Percentiles rank a stretch among this genome's conserved stretches.
Conservation (phyloP, 495 filamentous ascomycete species). For the Haplographium delicatum region DNA sequence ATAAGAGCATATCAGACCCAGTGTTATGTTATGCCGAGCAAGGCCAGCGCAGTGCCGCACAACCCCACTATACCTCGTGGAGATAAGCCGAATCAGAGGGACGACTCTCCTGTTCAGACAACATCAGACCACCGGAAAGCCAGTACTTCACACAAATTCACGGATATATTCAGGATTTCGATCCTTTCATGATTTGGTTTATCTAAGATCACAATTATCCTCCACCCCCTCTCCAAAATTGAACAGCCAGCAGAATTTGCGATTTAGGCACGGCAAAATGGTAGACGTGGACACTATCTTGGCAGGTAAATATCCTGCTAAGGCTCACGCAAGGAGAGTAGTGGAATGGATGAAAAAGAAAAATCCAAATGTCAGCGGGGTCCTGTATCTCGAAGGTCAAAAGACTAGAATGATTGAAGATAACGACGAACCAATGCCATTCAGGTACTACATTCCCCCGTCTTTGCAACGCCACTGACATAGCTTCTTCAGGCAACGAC, state of each 20-base stretch:
- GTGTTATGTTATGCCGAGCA: too few species aligned
- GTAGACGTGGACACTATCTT: slow-evolving; percentile 37
- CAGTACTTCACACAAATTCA: too few species aligned
- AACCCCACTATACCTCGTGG: too few species aligned
- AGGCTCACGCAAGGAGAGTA: slow-evolving; percentile 79
- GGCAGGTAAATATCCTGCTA: slow-evolving; percentile 88
- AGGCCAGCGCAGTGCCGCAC: too few species aligned
- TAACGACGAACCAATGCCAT: slow-evolving; percentile 71
- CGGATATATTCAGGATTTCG: too few species aligned
- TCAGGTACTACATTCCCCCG: slow-evolving; percentile 49
- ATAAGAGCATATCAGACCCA: too few species aligned
- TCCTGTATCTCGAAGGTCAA: slow-evolving; percentile 85
- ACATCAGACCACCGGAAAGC: too few species aligned
- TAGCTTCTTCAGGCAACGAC: slow-evolving; percentile 60
- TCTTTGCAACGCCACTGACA: slow-evolving; percentile 8
- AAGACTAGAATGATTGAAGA: slow-evolving; percentile 74
- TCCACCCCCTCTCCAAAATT: too few species aligned
- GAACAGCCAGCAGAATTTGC: background rate
- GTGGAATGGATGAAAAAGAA: slow-evolving; percentile 63
- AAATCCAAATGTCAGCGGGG: slow-evolving; percentile 52
- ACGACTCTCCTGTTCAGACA: too few species aligned
- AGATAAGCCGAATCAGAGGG: too few species aligned
- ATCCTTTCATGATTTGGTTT: too few species aligned
- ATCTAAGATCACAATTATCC: too few species aligned
- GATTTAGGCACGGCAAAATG: slow-evolving; percentile 12